Base-by-base conservation (phyloP, 306 rosid genomes). In the Casuarina cunninghamiana region DNA sequence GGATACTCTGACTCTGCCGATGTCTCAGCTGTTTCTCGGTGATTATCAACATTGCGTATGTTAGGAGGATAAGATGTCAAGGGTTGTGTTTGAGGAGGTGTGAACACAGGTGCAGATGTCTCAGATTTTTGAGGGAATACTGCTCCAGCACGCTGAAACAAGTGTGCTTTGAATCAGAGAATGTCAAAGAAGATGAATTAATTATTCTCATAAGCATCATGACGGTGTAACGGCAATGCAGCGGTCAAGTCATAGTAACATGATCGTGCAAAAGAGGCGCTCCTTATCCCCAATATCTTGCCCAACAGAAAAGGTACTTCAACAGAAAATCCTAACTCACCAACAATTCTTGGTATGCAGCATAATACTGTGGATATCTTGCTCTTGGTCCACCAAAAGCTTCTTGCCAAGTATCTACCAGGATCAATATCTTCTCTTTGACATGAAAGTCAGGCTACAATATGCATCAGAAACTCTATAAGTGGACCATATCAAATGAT, bases 361-460 rank as follows among this genome's bases (percentile, higher is more conserved):
- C 94, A 85, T 86, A 93, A 68, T 89, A 93, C 77, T 96, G 99
- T 73, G 98, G 93, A 89, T 91, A 96, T 93, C 97, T 93, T 78
- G 94, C 96, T 77, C 97, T 93, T 35, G 97, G 86, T 68, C 99
- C 99, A 75, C 98, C 99, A 81, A 96, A 96, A 61, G 94, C 99
- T 82, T 96, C 99, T 93, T 96, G 98, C 99, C 99, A 96, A 63
- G 96, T 91, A 81, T 96, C 99, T 78, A 96, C 86, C 73, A 96
- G 91, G 78, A 50, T 78, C 84, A 96, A 75, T 85, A 96, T 89
- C 98, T 93, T 96, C 89, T 93, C 97, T 89, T 81, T 91, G 87
- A 96, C 99, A 53, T 87, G 89, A 71, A 83, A 19, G 80, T 96
- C 96, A 21, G 96, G 97, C 98, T 96, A 85, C 91, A 88, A 73